Conservation (phyloP, 345 rosid species). For the Aethionema arabicum region DNA sequence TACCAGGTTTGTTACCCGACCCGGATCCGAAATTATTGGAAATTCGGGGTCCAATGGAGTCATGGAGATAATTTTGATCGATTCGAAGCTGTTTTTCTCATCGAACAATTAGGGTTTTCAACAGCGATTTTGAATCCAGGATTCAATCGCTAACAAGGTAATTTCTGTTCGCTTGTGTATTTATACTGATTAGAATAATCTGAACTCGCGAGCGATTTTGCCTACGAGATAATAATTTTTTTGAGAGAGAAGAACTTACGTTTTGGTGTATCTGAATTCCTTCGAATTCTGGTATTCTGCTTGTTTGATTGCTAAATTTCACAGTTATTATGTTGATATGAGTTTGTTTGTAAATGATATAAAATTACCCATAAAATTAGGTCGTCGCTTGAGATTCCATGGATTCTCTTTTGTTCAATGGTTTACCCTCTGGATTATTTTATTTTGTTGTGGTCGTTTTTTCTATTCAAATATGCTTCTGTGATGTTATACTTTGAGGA, state of each 20-base stretch:
- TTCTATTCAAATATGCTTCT: not conserved
- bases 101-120: conserved; percentile 34
- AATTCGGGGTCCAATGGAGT: conserved; percentile 27
- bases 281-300: not conserved
- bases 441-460: not conserved
- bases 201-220: not conserved
- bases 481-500: conserved; percentile 3
- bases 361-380: too few species aligned
- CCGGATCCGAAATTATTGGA: conserved; percentile 24
- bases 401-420: not conserved
- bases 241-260: not conserved
- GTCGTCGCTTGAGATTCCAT: not conserved
- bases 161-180: not conserved
- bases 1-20: conserved; percentile 28
- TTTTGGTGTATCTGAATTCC: conserved; percentile 2
- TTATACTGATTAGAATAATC: not conserved
- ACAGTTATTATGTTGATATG: not conserved
- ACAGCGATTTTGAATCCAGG: conserved; percentile 9
- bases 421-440: not conserved
- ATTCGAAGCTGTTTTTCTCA: conserved; percentile 7
- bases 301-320: not conserved
- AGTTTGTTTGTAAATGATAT: not conserved
- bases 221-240: not conserved
- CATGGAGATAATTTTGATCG: conserved; percentile 12
- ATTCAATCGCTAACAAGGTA: conserved; percentile 21